Evolutionary conservation across 208 protist genomes (phyloP).

Genomic region (Wallacemonas sp.): DNA sequence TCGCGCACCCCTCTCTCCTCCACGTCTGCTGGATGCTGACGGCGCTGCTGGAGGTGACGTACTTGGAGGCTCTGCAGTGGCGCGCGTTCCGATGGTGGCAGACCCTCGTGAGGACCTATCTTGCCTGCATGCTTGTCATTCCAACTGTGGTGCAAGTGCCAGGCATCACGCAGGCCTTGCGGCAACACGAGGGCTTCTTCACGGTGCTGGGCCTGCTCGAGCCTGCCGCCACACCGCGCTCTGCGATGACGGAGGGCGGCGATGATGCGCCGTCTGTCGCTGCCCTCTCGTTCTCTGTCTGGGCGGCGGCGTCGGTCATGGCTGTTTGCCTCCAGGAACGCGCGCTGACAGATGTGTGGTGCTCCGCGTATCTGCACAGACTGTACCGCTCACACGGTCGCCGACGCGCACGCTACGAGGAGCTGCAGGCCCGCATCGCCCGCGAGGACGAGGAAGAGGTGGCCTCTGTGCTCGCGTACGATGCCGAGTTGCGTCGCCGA

Average conservation of each 20-base stretch:
- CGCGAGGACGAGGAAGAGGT: slow-evolving; percentile 20
- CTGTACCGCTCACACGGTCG: slow-evolving; percentile 23
- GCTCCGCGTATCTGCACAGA: slow-evolving; percentile 18
- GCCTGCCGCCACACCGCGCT: not conserved
- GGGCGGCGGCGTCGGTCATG: slow-evolving; percentile 25
- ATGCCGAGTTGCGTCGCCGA: slow-evolving; percentile 12
- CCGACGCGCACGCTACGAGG: slow-evolving; percentile 23
- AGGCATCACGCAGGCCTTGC: slow-evolving; percentile 16
- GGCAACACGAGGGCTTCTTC: slow-evolving; percentile 1
- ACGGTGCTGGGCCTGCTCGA: slow-evolving; percentile 25
- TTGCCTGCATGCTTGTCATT: slow-evolving; percentile 16
- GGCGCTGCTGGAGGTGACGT: slow-evolving; percentile 29
- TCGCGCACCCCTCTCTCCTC: slow-evolving; percentile 23
- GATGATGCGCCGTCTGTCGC: slow-evolving; percentile 1
- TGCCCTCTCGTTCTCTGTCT: slow-evolving; percentile 3
- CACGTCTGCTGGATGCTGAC: slow-evolving; percentile 21
- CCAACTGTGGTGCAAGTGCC: slow-evolving; percentile 10
- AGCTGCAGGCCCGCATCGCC: slow-evolving; percentile 15
- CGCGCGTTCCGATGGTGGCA: slow-evolving; percentile 30
- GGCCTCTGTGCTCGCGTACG: slow-evolving; percentile 17
- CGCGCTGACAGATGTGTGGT: slow-evolving; percentile 32
- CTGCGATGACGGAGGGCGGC: slow-evolving; percentile 6
- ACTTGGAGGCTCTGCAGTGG: slow-evolving; percentile 31
- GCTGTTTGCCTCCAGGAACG: slow-evolving; percentile 29
- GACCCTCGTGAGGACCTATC: slow-evolving; percentile 5